Evolutionary conservation across 257 asterid species (phyloP).

Genomic region (Striga asiatica): DNA sequence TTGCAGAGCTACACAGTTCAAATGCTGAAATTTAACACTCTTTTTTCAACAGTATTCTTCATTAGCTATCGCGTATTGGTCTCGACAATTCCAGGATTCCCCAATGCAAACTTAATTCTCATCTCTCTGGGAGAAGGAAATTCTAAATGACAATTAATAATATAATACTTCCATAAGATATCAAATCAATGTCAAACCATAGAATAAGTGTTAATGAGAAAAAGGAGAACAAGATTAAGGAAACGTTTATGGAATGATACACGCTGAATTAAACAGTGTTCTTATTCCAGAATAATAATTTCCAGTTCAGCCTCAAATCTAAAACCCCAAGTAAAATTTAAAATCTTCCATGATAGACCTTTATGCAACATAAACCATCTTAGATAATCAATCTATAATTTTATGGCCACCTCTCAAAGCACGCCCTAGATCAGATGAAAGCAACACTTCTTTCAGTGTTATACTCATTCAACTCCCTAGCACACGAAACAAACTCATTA

Average conservation of each 20-base stretch:
- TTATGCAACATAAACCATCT: not conserved
- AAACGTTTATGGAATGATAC: too few relatives aligned
- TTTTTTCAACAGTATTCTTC: not conserved
- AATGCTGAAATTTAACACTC: not conserved
- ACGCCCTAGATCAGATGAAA: not conserved
- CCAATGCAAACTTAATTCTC: not conserved
- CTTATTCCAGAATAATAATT: too few relatives aligned
- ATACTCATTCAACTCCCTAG: not conserved
- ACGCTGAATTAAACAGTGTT: too few relatives aligned
- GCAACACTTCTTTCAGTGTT: not conserved
- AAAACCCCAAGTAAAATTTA: too few relatives aligned
- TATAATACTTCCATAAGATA: too few relatives aligned
- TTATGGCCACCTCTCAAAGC: not conserved
- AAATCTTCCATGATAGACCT: too few relatives aligned
- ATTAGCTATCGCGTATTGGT: not conserved
- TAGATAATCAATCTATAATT: not conserved
- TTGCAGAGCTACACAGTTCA: not conserved
- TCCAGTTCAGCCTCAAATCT: too few relatives aligned
- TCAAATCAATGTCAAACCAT: too few relatives aligned
- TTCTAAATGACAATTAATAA: too few relatives aligned
- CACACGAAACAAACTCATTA: not conserved
- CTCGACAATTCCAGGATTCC: not conserved
- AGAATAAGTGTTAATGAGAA: too few relatives aligned
- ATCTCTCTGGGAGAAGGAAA: too few relatives aligned
- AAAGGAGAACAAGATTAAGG: too few relatives aligned